Conservation (phyloP, 257 asterid species). For the Phtheirospermum japonicum region DNA sequence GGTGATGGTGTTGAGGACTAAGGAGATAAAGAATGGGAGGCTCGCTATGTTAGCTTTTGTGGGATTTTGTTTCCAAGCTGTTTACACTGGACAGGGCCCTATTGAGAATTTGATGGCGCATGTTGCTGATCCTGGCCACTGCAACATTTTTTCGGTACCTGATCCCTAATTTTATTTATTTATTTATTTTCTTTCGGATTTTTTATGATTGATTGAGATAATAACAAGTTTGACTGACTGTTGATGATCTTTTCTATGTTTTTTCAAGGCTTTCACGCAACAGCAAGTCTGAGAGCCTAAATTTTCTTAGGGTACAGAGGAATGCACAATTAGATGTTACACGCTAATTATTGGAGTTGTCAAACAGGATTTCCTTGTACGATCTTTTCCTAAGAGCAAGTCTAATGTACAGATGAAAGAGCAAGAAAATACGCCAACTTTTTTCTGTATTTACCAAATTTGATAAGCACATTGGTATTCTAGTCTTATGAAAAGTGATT, state of each 20-base stretch:
- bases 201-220: no score
- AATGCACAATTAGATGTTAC: no score
- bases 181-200: no score
- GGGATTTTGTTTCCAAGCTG: conserved; percentile 82
- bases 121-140: conserved; percentile 85
- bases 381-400: no score
- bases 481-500: no score
- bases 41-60: conserved; percentile 87
- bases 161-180: no score
- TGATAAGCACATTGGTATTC: not conserved
- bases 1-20: conserved; percentile 79
- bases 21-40: conserved; percentile 86
- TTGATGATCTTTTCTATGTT: not conserved
- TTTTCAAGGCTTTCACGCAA: conserved; percentile 59
- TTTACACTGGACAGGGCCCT: conserved; percentile 70
- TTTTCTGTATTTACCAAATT: no score
- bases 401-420: conserved; percentile 22
- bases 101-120: conserved; percentile 70
- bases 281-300: conserved; percentile 14
- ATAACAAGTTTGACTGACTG: not conserved
- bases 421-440: not conserved
- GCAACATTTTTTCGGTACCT: conserved; percentile 70
- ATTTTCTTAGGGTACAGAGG: not conserved
- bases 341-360: no score
- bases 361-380: no score